Evolutionary conservation across 768 basidiomycete genomes (phyloP).

Genomic region (Kwoniella europaea): DNA sequence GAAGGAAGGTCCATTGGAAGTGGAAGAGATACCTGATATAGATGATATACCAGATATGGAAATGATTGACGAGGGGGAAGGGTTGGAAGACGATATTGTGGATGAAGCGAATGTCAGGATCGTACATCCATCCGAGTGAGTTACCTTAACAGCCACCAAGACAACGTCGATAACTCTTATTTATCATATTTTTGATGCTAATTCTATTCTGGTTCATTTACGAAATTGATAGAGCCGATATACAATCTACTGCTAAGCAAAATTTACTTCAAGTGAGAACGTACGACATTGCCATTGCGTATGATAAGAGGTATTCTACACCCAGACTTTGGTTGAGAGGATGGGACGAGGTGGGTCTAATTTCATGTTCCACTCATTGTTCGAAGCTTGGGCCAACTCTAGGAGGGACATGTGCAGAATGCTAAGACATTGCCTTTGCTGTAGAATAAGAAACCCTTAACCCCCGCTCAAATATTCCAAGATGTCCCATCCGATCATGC

Average conservation of each 20-base stretch:
- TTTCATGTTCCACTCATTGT: background rate
- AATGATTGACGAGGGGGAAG: constrained; percentile 65
- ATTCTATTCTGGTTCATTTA: background rate
- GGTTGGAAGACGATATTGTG: constrained; percentile 73
- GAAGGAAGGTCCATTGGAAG: constrained; percentile 28
- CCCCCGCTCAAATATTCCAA: constrained; percentile 90
- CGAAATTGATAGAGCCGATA: constrained; percentile 36
- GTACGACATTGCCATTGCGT: constrained; percentile 99
- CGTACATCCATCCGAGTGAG: constrained; percentile 47
- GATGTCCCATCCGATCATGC: constrained; percentile 97
- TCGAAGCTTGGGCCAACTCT: no score
- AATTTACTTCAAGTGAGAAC: constrained; percentile 94
- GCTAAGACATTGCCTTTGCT: no score
- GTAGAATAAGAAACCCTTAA: constrained; percentile 85
- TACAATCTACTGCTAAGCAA: constrained; percentile 65
- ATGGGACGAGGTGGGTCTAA: constrained; percentile 82
- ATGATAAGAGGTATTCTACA: constrained; percentile 99
- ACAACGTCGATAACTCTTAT: background rate
- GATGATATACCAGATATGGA: constrained; percentile 99
- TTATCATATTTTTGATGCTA: background rate
- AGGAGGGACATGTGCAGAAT: no score
- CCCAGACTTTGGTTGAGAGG: constrained; percentile 97
- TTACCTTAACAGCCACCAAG: background rate
- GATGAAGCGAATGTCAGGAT: constrained; percentile 73
- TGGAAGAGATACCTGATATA: constrained; percentile 79